Percentiles rank a stretch among this genome's conserved stretches.
phyloP scores from a whole-genome alignment of 176 grass and related monocot species.

The Canna indica region DNA sequence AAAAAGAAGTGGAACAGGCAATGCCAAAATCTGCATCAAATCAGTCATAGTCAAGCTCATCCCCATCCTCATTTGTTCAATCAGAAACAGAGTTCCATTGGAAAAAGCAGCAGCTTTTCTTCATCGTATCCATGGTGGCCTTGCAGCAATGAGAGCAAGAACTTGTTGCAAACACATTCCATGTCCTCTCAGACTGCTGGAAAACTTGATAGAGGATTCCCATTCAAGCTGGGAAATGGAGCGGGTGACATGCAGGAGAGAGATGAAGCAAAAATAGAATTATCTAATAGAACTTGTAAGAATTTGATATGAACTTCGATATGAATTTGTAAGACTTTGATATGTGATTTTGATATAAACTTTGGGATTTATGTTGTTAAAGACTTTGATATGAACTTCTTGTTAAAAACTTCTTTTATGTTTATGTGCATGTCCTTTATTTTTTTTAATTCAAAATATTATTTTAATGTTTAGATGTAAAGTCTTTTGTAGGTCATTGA shows the following conservation, averaged over 20 bases:
- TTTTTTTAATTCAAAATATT: no score
- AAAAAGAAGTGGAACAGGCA: constrained; percentile 82
- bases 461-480: no score
- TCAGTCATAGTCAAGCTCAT: constrained; percentile 17
- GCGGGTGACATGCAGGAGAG: background rate
- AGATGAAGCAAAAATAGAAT: background rate
- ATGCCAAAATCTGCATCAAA: constrained; percentile 61
- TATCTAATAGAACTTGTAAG: no score
- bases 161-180: constrained; percentile 15
- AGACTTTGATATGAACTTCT: no score
- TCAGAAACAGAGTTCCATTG: background rate
- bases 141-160: constrained; percentile 23
- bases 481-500: no score
- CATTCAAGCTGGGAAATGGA: background rate
- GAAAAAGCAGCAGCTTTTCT: constrained; percentile 5
- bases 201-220: background rate
- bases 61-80: constrained; percentile 23
- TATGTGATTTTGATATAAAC: no score
- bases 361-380: no score
- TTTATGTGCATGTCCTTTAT: no score
- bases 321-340: no score
- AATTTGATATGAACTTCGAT: no score
- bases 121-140: constrained; percentile 37
- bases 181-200: background rate
- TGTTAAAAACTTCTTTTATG: no score